Base-by-base conservation (phyloP, 352 stramenopile species). In the Discostella stelligera region DNA sequence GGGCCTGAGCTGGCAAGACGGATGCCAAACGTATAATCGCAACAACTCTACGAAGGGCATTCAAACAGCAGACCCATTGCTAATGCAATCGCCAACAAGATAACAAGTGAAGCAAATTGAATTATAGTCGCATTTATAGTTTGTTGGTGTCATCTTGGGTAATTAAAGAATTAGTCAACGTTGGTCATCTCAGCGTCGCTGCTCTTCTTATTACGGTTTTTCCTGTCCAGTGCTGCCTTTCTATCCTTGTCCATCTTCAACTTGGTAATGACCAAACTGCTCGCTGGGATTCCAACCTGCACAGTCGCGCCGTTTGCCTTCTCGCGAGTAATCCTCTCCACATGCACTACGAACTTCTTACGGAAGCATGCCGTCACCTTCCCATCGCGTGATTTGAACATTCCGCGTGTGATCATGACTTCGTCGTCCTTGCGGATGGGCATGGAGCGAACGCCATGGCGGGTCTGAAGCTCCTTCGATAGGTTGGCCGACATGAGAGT, bases 171-270 rank as follows among this genome's bases (percentile, higher is more conserved):
- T 91, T 91, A 93, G 58, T 93, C 88, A 59, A 93, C 88, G 69
- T 91, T 91, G 13, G 76, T 81, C 88, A 93, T 93, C 63, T 83
- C 69, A 69, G 77, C 86, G 76, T 91, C 86, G 39, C 81, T 82
- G 20, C 64, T 61, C 52, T 74, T 79, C 71, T 89, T 89, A 23
- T 85, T 82, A 44, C 85, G 84, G 84, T 98, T 97, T 93, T 99
- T 99, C 89, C 97, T 95, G 87, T 99, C 97, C 62, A 99, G 89
- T 80, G 98, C 97, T 74, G 96, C 97, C 91, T 99, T 99, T 85
- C 97, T 95, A 89, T 98, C 96, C 95, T 99, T 99, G 94, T 99
- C 96, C 73, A 99, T 94, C 94, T 99, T 99, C 74, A 99, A 90
- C 91, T 99, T 99, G 79, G 96, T 99, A 91, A 99, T 99, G 61